Percentiles rank a stretch among this genome's conserved stretches.
phyloP scores from a whole-genome alignment of 2,329 filamentous ascomycete genomes.

The Cercospora sesami region DNA sequence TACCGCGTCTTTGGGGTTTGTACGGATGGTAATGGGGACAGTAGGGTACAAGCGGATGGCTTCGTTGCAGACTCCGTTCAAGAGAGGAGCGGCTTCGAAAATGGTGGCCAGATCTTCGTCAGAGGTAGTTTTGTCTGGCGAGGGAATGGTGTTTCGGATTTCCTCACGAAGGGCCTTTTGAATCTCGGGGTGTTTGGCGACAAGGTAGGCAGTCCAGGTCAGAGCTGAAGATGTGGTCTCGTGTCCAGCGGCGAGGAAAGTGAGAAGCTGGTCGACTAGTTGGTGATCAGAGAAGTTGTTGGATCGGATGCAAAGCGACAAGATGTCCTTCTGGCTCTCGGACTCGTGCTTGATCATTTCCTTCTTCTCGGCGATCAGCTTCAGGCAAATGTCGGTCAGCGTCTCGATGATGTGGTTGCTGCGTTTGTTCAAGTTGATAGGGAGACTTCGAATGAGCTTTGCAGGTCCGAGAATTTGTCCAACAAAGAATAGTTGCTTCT shows the following conservation, averaged over 20 bases:
- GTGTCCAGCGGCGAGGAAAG: slow-evolving; percentile 61
- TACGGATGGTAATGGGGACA: slow-evolving; percentile 50
- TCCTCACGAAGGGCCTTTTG: slow-evolving; percentile 69
- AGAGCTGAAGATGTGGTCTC: slow-evolving; percentile 76
- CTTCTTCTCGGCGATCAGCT: slow-evolving; percentile 53
- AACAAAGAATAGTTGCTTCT: slow-evolving; percentile 51
- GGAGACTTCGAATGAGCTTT: slow-evolving; percentile 45
- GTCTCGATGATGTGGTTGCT: slow-evolving; percentile 32
- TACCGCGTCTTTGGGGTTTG: slow-evolving; percentile 46
- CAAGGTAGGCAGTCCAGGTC: slow-evolving; percentile 71
- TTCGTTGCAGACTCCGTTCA: slow-evolving; percentile 51
- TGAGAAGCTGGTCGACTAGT: slow-evolving; percentile 58
- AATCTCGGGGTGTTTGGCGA: slow-evolving; percentile 65
- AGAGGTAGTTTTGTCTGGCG: slow-evolving; percentile 36
- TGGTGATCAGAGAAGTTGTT: slow-evolving; percentile 55
- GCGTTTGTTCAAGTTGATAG: slow-evolving; percentile 50
- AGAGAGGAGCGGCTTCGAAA: slow-evolving; percentile 48
- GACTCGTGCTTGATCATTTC: slow-evolving; percentile 38
- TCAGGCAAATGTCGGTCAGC: slow-evolving; percentile 46
- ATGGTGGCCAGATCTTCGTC: slow-evolving; percentile 39
- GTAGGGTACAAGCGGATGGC: slow-evolving; percentile 50
- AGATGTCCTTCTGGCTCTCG: slow-evolving; percentile 44
- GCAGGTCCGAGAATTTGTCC: slow-evolving; percentile 43
- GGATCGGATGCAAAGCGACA: slow-evolving; percentile 54
- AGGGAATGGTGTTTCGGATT: slow-evolving; percentile 62